A percentile compares a stretch with the other conserved stretches of the same genome.
These are phyloP conservation scores for Incumbomyces delicatus DNA, from an alignment of 2,329 filamentous ascomycete species.

Conservation along the genomic window DNA sequence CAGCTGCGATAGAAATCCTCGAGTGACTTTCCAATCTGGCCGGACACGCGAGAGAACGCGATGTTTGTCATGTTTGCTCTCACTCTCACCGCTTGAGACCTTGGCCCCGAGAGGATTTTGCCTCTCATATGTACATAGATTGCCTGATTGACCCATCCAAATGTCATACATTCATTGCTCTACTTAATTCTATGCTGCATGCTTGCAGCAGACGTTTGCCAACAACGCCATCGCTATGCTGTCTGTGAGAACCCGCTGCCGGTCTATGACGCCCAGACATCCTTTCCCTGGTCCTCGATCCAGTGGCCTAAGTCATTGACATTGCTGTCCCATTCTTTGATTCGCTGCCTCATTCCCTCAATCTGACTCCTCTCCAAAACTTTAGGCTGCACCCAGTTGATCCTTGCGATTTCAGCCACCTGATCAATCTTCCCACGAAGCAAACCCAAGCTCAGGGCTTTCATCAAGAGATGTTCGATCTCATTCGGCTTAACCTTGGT, in stretches of 20 bases:
- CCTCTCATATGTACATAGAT: too few species aligned
- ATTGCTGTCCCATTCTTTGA: slow-evolving; percentile 91
- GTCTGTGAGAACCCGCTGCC: background rate
- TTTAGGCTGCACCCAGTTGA: slow-evolving; percentile 98
- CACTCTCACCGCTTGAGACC: background rate
- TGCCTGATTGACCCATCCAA: too few species aligned
- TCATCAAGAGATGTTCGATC: slow-evolving; percentile 98
- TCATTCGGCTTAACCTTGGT: slow-evolving; percentile 85
- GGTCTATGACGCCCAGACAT: slow-evolving; percentile 76
- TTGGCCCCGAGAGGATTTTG: too few species aligned
- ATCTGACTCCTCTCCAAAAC: slow-evolving; percentile 94
- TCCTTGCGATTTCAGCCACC: slow-evolving; percentile 84
- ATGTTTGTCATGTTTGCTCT: slow-evolving; percentile 6
- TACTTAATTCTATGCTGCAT: background rate
- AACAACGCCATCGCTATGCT: slow-evolving; percentile 18
- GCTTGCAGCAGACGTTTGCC: background rate
- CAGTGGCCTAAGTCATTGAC: slow-evolving; percentile 94
- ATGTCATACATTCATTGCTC: slow-evolving; percentile 1
- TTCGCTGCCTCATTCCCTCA: slow-evolving; percentile 73
- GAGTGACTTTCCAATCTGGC: too few species aligned
- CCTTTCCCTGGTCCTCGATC: slow-evolving; percentile 88
- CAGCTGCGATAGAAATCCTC: too few species aligned
- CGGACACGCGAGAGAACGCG: background rate
- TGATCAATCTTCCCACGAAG: slow-evolving; percentile 91
- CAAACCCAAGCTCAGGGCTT: slow-evolving; percentile 87